Percentiles rank a stretch among this genome's conserved stretches.
These are phyloP conservation scores for Typha latifolia DNA, from an alignment of 176 grass and related monocot species.

Conservation along the genomic window DNA sequence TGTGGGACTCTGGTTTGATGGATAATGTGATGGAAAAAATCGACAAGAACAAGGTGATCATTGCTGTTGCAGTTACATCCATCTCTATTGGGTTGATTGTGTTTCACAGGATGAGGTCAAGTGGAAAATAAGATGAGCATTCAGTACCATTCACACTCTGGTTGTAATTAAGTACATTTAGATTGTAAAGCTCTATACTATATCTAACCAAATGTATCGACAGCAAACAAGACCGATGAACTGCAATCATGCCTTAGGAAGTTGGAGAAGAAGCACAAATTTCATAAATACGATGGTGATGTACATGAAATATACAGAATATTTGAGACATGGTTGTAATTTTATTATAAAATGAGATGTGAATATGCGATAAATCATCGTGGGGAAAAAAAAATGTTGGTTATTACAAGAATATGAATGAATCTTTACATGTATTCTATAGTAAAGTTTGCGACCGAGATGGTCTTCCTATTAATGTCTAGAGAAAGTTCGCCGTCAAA, in stretches of 20 bases:
- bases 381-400: too few relatives aligned
- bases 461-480: too few relatives aligned
- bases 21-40: conserved; percentile 23
- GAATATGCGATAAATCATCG: too few relatives aligned
- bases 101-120: conserved; percentile 23
- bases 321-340: too few relatives aligned
- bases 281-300: neutral
- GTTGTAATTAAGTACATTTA: neutral
- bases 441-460: too few relatives aligned
- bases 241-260: neutral
- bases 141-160: neutral
- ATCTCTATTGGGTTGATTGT: conserved; percentile 46
- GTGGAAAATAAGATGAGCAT: neutral
- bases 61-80: conserved; percentile 28
- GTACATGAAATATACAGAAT: conserved; percentile 1
- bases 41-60: conserved; percentile 26
- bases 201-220: too few relatives aligned
- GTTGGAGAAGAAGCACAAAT: conserved; percentile 8
- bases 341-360: too few relatives aligned
- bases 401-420: too few relatives aligned
- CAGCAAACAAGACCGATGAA: too few relatives aligned
- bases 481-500: too few relatives aligned
- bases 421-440: too few relatives aligned
- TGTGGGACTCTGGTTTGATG: conserved; percentile 7
- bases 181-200: too few relatives aligned